Evolutionary conservation across 352 stramenopile genomes (phyloP).

Genomic region (Globisporangium spiculum): DNA sequence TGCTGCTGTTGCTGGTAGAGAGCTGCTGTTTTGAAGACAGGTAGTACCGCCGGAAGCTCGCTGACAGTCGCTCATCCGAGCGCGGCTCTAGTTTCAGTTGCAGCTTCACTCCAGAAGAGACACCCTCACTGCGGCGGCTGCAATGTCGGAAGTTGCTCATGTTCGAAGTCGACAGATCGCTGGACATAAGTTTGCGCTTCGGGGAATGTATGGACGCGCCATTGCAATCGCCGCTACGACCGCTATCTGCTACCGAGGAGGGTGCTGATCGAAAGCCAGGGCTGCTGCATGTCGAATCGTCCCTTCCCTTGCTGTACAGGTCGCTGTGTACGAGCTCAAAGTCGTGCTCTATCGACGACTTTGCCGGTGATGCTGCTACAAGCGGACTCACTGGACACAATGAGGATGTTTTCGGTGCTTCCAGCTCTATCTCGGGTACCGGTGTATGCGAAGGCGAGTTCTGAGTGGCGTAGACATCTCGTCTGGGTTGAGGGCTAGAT

Average conservation of each 20-base stretch:
- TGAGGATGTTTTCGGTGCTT: neutral
- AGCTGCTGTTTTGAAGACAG: constrained; percentile 22
- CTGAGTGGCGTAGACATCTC: neutral
- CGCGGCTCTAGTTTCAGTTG: constrained; percentile 16
- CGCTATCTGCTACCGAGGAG: neutral
- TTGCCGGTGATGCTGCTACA: neutral
- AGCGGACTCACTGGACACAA: neutral
- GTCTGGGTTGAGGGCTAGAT: neutral
- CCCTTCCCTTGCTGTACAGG: neutral
- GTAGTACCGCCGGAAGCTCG: constrained; percentile 41
- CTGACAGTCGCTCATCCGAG: constrained; percentile 15
- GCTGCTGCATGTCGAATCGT: neutral
- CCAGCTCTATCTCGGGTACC: neutral
- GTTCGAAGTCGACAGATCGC: constrained; percentile 7
- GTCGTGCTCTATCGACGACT: neutral
- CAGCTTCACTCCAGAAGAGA: constrained; percentile 2
- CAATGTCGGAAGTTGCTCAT: neutral
- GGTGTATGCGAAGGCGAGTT: neutral
- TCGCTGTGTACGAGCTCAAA: neutral
- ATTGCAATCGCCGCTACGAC: neutral
- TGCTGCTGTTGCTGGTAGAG: constrained; percentile 15
- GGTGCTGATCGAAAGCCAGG: neutral
- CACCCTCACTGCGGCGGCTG: neutral
- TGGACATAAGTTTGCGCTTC: constrained; percentile 4
- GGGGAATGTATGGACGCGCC: neutral